These are phyloP conservation scores for Globisporangium irregulare DNA, from an alignment of 352 stramenopile species.

Conservation along the genomic window DNA sequence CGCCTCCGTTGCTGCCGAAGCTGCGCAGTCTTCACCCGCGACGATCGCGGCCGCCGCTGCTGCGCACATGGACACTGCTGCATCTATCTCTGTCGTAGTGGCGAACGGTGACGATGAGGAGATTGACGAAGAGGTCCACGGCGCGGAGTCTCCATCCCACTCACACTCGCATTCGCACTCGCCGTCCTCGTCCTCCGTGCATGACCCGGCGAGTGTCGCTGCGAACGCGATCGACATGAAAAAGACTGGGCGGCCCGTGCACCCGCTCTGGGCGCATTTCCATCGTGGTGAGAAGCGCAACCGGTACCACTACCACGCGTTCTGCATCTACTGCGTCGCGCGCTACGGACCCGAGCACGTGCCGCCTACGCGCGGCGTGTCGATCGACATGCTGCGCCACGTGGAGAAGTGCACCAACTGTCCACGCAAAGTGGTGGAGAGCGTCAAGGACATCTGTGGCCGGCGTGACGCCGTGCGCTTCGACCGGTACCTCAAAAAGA, in stretches of 20 bases:
- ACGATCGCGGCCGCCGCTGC: background rate
- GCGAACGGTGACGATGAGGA: background rate
- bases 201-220: background rate
- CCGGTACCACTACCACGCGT: slow-evolving; percentile 83
- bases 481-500: slow-evolving; percentile 36
- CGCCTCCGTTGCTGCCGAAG: background rate
- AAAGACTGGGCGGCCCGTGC: slow-evolving; percentile 65
- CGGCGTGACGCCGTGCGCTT: slow-evolving; percentile 41
- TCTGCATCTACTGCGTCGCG: slow-evolving; percentile 76
- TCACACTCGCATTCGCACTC: background rate
- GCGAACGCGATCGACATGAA: slow-evolving; percentile 26
- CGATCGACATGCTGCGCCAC: slow-evolving; percentile 78
- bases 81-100: background rate
- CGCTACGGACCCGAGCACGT: slow-evolving; percentile 52
- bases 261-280: slow-evolving; percentile 81
- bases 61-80: background rate
- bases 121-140: background rate
- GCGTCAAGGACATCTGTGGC: slow-evolving; percentile 56
- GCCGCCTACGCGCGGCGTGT: slow-evolving; percentile 70
- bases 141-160: background rate
- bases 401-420: slow-evolving; percentile 71
- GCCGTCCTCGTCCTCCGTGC: background rate
- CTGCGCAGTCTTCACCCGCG: background rate
- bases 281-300: slow-evolving; percentile 85
- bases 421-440: slow-evolving; percentile 56